Conservation (phyloP, 2,329 filamentous ascomycete genomes). For the Zarea fungicola region DNA sequence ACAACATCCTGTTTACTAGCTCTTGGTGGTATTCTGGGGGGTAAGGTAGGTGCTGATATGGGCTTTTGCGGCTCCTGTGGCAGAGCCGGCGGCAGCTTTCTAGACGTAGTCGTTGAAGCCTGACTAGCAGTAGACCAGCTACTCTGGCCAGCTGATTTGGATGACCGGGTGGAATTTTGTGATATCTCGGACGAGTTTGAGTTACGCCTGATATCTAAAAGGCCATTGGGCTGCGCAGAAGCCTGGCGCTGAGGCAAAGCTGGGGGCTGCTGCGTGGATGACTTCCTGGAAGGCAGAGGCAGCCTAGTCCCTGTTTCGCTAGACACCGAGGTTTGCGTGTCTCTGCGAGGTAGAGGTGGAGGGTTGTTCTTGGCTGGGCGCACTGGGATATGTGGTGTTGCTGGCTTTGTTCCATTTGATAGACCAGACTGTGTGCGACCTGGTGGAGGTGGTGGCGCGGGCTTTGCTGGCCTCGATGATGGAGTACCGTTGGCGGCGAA, state of each 20-base stretch:
- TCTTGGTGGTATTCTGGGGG: conserved; percentile 45
- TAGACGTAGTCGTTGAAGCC: conserved; percentile 37
- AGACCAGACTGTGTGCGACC: conserved; percentile 32
- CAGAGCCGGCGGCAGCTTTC: conserved; percentile 48
- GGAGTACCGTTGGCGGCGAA: conserved; percentile 42
- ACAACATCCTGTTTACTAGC: conserved; percentile 11
- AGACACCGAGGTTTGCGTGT: conserved; percentile 19
- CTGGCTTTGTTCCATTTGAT: conserved; percentile 17
- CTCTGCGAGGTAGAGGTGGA: conserved; percentile 32
- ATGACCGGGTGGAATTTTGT: conserved; percentile 48
- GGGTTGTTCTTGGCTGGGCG: conserved; percentile 26
- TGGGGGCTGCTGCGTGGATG: conserved; percentile 34
- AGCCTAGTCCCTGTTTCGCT: conserved; percentile 25
- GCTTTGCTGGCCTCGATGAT: conserved; percentile 20
- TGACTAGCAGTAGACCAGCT: conserved; percentile 45
- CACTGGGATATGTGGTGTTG: conserved; percentile 34
- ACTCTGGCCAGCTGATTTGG: conserved; percentile 42
- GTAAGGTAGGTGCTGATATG: conserved; percentile 33
- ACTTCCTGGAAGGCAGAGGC: conserved; percentile 29
- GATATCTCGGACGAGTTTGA: conserved; percentile 57
- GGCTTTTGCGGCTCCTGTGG: not conserved
- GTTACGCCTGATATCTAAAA: conserved; percentile 40
- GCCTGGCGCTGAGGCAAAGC: conserved; percentile 46
- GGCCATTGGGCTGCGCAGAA: conserved; percentile 34
- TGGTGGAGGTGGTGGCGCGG: conserved; percentile 36